A percentile compares a stretch with the other conserved stretches of the same genome.
Evolutionary conservation across 345 rosid genomes (phyloP).

Genomic region (Zanthoxylum bungeanum): DNA sequence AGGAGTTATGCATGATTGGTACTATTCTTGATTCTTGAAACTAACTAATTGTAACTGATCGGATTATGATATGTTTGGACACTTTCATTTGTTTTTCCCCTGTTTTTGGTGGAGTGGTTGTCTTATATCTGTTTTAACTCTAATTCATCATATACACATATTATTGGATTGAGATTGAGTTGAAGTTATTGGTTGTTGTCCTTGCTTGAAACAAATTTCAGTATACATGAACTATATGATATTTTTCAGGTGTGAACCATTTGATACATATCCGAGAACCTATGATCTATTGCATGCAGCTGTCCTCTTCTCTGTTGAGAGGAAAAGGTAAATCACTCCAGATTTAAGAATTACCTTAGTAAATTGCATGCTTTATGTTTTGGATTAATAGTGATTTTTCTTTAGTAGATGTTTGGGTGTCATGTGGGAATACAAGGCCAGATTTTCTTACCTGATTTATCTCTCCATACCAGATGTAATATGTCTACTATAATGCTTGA

Average conservation of each 20-base stretch:
- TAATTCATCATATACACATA: not conserved
- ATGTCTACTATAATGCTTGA: conserved; percentile 90
- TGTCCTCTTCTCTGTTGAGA: conserved; percentile 86
- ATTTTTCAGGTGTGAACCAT: conserved; percentile 85
- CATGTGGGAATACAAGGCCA: not conserved
- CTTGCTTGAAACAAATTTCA: not conserved
- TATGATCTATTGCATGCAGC: conserved; percentile 86
- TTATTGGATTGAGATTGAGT: not conserved
- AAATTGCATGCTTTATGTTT: not conserved
- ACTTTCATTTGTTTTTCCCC: not conserved
- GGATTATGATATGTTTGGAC: not conserved
- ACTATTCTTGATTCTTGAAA: conserved; percentile 24
- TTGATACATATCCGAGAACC: conserved; percentile 96
- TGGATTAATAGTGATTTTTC: not conserved
- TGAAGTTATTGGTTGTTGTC: not conserved
- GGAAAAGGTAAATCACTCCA: conserved; percentile 54
- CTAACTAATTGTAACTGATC: not conserved
- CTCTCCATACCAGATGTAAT: conserved; percentile 57
- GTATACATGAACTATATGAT: not conserved
- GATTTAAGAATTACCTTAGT: not conserved
- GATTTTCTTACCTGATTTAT: not conserved
- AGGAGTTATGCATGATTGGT: conserved; percentile 98
- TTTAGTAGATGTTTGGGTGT: not conserved
- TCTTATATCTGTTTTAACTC: not conserved
- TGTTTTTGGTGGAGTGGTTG: not conserved